Conservation (phyloP, 2,329 filamentous ascomycete genomes). For the Penicillium oxalicum region DNA sequence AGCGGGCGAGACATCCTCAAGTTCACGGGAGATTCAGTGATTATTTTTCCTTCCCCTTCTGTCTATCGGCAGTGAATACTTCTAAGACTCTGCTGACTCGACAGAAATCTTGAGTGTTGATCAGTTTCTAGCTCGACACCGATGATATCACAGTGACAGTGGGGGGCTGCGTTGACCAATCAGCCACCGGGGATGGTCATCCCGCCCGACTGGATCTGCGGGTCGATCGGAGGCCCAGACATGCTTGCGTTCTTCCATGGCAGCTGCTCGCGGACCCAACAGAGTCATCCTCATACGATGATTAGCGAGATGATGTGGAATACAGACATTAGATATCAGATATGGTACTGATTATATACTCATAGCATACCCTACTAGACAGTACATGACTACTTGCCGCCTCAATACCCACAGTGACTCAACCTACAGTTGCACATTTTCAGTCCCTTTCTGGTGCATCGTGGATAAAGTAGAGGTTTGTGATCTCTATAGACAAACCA, state of each 20-base stretch:
- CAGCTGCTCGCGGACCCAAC: not conserved
- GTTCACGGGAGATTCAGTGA: too few relatives aligned
- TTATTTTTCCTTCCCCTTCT: too few relatives aligned
- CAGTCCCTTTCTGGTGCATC: too few relatives aligned
- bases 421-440: too few relatives aligned
- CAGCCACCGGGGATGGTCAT: slow-evolving; percentile 11
- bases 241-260: not conserved
- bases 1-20: too few relatives aligned
- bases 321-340: not conserved
- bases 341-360: too few relatives aligned
- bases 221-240: not conserved
- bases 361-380: not conserved
- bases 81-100: too few relatives aligned
- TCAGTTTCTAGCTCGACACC: not conserved
- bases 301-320: not conserved
- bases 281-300: not conserved
- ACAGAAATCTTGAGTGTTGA: not conserved
- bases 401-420: too few relatives aligned
- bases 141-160: slow-evolving; percentile 15
- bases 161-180: slow-evolving; percentile 8
- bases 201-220: slow-evolving; percentile 3
- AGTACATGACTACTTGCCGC: not conserved
- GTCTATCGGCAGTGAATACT: too few relatives aligned
- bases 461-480: too few relatives aligned
- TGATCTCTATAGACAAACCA: too few relatives aligned